Conservation (phyloP, 257 asterid genomes). For the Avicennia marina region DNA sequence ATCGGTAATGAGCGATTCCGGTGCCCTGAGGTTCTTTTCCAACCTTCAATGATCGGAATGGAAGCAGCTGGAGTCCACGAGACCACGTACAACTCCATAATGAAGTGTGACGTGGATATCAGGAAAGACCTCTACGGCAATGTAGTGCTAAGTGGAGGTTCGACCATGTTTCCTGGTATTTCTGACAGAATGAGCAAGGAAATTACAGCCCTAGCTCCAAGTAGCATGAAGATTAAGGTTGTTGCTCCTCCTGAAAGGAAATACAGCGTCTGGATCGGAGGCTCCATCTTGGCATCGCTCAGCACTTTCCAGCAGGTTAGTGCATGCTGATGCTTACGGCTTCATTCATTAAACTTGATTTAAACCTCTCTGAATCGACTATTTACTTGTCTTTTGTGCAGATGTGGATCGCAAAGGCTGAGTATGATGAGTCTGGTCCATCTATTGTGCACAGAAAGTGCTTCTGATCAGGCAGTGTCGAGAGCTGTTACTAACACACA, state of each 20-base stretch:
- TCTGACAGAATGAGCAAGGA: conserved; percentile 52
- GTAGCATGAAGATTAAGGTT: conserved; percentile 46
- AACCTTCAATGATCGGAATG: conserved; percentile 45
- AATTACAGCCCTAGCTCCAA: conserved; percentile 38
- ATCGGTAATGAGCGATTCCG: conserved; percentile 44
- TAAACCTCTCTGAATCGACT: no score
- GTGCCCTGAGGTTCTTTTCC: conserved; percentile 50
- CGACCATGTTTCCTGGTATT: conserved; percentile 44
- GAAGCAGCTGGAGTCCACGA: conserved; percentile 49
- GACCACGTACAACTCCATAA: conserved; percentile 44
- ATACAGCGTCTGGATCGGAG: conserved; percentile 51
- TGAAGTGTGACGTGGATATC: conserved; percentile 46
- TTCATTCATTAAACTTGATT: no score
- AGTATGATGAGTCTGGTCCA: no score
- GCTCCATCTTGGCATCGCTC: conserved; percentile 47
- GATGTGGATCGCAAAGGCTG: no score
- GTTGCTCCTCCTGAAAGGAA: conserved; percentile 52
- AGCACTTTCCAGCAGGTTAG: conserved; percentile 50
- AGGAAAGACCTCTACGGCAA: conserved; percentile 43
- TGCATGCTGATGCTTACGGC: no score
- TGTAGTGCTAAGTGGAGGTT: conserved; percentile 42
- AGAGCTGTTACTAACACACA: conserved; percentile 10
- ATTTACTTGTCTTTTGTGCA: conserved; percentile 16
- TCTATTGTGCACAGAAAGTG: conserved; percentile 47
- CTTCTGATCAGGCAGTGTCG: conserved; percentile 28